Evolutionary conservation across 2,329 filamentous ascomycete species (phyloP).

Genomic region (Phaeophleospora eucalypticola): DNA sequence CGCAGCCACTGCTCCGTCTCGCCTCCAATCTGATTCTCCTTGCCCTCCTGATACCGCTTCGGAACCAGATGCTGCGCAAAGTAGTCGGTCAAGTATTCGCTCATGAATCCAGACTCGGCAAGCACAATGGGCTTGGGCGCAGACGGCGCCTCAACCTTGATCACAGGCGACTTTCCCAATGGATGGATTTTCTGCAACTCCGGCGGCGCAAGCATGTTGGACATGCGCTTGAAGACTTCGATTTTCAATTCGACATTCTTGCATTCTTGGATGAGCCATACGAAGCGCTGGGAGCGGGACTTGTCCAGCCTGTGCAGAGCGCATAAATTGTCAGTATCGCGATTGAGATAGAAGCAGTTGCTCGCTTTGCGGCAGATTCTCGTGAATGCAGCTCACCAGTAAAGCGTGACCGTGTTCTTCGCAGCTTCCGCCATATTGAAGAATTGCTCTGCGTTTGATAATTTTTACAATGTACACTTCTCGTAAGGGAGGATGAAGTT

Average conservation of each 20-base stretch:
- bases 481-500: no score
- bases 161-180: slow-evolving; percentile 79
- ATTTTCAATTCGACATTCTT: slow-evolving; percentile 69
- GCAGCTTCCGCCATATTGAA: slow-evolving; percentile 21
- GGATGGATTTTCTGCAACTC: slow-evolving; percentile 76
- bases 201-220: slow-evolving; percentile 65
- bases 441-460: no score
- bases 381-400: slow-evolving; percentile 50
- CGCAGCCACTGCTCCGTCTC: slow-evolving; percentile 60
- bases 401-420: slow-evolving; percentile 57
- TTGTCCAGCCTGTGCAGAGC: slow-evolving; percentile 65
- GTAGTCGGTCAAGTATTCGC: slow-evolving; percentile 74
- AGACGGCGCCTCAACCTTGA: slow-evolving; percentile 57
- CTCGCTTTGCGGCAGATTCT: background rate
- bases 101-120: slow-evolving; percentile 76
- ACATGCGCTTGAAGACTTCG: slow-evolving; percentile 68
- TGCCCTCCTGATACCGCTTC: slow-evolving; percentile 48
- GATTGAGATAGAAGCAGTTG: background rate
- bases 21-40: slow-evolving; percentile 52
- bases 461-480: no score
- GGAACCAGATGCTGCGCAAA: slow-evolving; percentile 54
- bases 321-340: background rate
- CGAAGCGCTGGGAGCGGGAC: slow-evolving; percentile 75
- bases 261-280: slow-evolving; percentile 84
- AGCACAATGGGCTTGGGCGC: slow-evolving; percentile 55